Evolutionary conservation across 352 stramenopile genomes (phyloP).

Genomic region (Phytopythium boreale): DNA sequence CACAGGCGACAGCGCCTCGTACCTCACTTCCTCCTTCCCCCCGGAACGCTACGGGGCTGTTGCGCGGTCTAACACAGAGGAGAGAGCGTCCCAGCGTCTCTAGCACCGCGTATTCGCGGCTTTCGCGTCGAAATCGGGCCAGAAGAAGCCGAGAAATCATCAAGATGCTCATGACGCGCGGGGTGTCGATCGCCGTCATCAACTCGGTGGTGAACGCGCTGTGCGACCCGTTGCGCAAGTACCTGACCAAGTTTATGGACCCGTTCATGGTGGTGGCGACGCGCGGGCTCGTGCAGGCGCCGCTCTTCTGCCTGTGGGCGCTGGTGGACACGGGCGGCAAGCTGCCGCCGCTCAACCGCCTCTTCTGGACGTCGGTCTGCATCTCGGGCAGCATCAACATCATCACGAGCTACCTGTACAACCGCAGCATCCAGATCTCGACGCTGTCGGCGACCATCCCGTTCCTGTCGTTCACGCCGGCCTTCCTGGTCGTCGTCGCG

Average conservation of each 20-base stretch:
- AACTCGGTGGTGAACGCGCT: slow-evolving; percentile 81
- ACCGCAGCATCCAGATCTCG: slow-evolving; percentile 81
- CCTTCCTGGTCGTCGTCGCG: slow-evolving; percentile 70
- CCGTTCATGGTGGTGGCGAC: slow-evolving; percentile 73
- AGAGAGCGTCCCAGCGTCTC: background rate
- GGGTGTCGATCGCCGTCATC: slow-evolving; percentile 71
- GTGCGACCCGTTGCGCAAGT: slow-evolving; percentile 81
- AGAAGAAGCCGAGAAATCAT: background rate
- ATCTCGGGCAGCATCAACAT: slow-evolving; percentile 80
- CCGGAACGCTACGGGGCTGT: background rate
- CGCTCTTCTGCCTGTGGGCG: slow-evolving; percentile 68
- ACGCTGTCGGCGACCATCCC: slow-evolving; percentile 73
- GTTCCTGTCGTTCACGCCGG: slow-evolving; percentile 78
- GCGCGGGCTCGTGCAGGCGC: slow-evolving; percentile 67
- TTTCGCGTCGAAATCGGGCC: background rate
- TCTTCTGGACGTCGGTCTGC: slow-evolving; percentile 78
- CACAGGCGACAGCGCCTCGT: background rate
- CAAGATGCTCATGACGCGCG: slow-evolving; percentile 57
- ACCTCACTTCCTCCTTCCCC: background rate
- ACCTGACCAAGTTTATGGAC: slow-evolving; percentile 81
- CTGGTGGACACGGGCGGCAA: slow-evolving; percentile 47
- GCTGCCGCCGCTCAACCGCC: slow-evolving; percentile 60
- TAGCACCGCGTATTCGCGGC: background rate
- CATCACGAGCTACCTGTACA: slow-evolving; percentile 82
- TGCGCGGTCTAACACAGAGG: background rate